Evolutionary conservation across 2,329 filamentous ascomycete species (phyloP).

Genomic region (Ascochyta pisi): DNA sequence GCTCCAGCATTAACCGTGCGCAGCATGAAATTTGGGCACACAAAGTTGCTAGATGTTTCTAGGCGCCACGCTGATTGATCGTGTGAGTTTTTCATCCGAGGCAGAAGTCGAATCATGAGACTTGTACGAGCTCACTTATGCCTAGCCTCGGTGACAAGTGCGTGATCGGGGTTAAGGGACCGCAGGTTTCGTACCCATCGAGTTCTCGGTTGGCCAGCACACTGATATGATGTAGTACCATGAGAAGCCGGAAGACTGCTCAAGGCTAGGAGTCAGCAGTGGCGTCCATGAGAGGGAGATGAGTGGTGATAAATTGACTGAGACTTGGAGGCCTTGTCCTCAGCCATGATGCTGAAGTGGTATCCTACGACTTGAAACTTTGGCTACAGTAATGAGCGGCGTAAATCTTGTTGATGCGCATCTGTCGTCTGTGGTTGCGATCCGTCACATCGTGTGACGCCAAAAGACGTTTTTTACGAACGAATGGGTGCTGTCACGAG

Average conservation of each 20-base stretch:
- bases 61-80: conserved; percentile 5
- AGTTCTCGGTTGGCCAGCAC: not conserved
- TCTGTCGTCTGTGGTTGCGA: not conserved
- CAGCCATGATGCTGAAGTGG: conserved; percentile 2
- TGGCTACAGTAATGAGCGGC: not conserved
- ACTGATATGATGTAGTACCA: conserved; percentile 1
- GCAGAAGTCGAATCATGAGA: conserved; percentile 1
- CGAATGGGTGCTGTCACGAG: not conserved
- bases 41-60: not conserved
- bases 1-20: conserved; percentile 4
- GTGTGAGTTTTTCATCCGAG: conserved; percentile 1
- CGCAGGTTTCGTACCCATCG: not conserved
- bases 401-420: not conserved
- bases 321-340: conserved; percentile 10
- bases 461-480: not conserved
- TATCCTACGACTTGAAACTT: not conserved
- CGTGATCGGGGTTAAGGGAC: conserved; percentile 12
- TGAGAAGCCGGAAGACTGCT: not conserved
- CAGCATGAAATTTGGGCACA: not conserved
- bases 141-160: conserved; percentile 22
- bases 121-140: conserved; percentile 19
- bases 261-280: conserved; percentile 4
- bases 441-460: conserved; percentile 5
- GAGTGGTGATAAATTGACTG: not conserved
- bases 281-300: conserved; percentile 1